These are phyloP conservation scores for Chenopodium berlandieri DNA, from an alignment of 148 eudicot genomes.

Conservation along the genomic window DNA sequence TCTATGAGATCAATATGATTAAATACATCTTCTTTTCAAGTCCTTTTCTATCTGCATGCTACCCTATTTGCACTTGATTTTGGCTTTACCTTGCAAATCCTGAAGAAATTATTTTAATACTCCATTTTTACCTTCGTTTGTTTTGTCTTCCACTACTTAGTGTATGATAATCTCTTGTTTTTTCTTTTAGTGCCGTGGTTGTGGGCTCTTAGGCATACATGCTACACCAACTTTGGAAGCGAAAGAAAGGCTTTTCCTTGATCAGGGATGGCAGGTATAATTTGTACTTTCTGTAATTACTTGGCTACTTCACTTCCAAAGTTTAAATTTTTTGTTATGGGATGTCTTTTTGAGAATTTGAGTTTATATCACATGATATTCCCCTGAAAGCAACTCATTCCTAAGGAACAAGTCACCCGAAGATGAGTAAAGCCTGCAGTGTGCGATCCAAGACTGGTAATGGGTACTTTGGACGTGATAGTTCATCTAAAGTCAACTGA, in stretches of 20 bases:
- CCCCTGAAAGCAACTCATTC: not conserved
- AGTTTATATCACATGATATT: not conserved
- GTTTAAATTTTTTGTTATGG: not conserved
- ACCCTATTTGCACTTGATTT: not conserved
- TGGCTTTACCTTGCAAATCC: not conserved
- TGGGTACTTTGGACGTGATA: too few species aligned
- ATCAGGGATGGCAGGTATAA: conserved; percentile 98
- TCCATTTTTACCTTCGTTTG: not conserved
- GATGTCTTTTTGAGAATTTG: not conserved
- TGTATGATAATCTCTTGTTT: not conserved
- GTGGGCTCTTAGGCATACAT: conserved; percentile 82
- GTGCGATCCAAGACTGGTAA: too few species aligned
- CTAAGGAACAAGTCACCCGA: too few species aligned
- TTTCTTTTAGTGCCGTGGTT: conserved; percentile 79
- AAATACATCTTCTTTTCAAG: not conserved
- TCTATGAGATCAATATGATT: not conserved
- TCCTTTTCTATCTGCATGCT: not conserved
- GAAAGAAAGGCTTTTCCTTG: conserved; percentile 82
- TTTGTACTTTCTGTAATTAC: not conserved
- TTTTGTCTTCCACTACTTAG: not conserved
- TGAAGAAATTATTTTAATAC: not conserved
- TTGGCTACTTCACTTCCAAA: conserved; percentile 1
- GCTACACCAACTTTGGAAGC: conserved; percentile 92
- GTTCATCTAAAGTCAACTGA: too few species aligned
- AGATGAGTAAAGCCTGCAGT: too few species aligned